These are phyloP conservation scores for Adansonia rubrostipa DNA, from an alignment of 441 rosid species.

Conservation along the genomic window DNA sequence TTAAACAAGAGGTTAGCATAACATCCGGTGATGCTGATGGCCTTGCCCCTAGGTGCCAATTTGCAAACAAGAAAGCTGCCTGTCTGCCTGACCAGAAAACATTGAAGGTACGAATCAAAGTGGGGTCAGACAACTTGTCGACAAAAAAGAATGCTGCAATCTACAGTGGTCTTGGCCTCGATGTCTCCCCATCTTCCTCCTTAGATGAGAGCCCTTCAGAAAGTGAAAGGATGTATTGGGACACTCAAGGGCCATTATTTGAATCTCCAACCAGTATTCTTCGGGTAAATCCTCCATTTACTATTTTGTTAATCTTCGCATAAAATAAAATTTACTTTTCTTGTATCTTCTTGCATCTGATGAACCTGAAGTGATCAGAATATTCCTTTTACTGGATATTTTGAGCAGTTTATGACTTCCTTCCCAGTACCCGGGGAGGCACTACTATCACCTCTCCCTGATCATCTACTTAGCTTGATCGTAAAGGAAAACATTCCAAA, in stretches of 20 bases:
- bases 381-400: slow-evolving; percentile 26
- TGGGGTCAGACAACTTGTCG: slow-evolving; percentile 80
- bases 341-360: slow-evolving; percentile 19
- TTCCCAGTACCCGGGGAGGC: slow-evolving; percentile 43
- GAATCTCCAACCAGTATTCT: slow-evolving; percentile 76
- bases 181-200: slow-evolving; percentile 85
- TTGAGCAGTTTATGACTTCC: slow-evolving; percentile 66
- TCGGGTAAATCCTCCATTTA: slow-evolving; percentile 53
- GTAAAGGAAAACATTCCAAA: slow-evolving; percentile 40
- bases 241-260: slow-evolving; percentile 49
- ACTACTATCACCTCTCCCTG: slow-evolving; percentile 68
- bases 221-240: slow-evolving; percentile 70
- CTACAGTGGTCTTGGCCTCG: slow-evolving; percentile 98
- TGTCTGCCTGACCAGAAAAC: slow-evolving; percentile 65
- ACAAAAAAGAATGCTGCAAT: slow-evolving; percentile 77
- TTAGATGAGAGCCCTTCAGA: slow-evolving; percentile 83
- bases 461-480: slow-evolving; percentile 49
- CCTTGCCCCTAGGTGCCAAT: slow-evolving; percentile 43
- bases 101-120: slow-evolving; percentile 84
- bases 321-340: neutral
- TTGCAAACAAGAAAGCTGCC: slow-evolving; percentile 50
- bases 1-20: slow-evolving; percentile 52
- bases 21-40: slow-evolving; percentile 49
- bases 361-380: slow-evolving; percentile 24
- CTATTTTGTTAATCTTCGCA: slow-evolving; percentile 23